Percentiles rank a stretch among this genome's conserved stretches.
Conservation (phyloP, 2,329 filamentous ascomycete genomes). For the Venturia effusa region DNA sequence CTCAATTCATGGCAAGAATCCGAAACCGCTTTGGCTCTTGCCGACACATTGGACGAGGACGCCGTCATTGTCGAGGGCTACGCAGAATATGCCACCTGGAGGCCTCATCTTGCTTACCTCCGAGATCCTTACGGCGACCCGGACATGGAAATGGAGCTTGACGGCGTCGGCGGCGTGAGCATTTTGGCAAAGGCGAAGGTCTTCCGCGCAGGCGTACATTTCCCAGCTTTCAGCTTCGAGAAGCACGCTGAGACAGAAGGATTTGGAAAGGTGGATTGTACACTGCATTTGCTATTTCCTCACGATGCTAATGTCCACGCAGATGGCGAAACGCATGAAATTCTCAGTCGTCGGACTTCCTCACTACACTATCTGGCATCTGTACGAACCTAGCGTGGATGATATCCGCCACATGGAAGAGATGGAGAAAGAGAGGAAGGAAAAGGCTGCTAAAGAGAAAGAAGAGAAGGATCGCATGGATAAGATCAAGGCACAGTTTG, state of each 20-base stretch:
- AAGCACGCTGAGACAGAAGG: slow-evolving; percentile 98
- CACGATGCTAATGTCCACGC: background rate
- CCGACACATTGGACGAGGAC: slow-evolving; percentile 92
- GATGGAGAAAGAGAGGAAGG: slow-evolving; percentile 81
- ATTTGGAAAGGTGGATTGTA: slow-evolving; percentile 74
- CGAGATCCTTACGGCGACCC: slow-evolving; percentile 95
- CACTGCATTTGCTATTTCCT: background rate
- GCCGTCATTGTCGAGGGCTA: slow-evolving; percentile 98
- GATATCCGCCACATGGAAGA: slow-evolving; percentile 98
- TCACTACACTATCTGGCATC: slow-evolving; percentile 98
- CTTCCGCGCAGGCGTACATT: slow-evolving; percentile 90
- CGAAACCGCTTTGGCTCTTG: slow-evolving; percentile 85
- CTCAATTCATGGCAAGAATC: slow-evolving; percentile 99
- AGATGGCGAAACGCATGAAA: slow-evolving; percentile 97
- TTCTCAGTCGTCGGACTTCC: slow-evolving; percentile 92
- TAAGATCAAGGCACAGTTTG: slow-evolving; percentile 72
- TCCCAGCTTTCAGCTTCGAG: slow-evolving; percentile 96
- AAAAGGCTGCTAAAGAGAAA: slow-evolving; percentile 69
- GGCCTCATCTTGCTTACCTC: slow-evolving; percentile 91
- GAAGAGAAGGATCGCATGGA: slow-evolving; percentile 61
- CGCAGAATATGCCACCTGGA: slow-evolving; percentile 96
- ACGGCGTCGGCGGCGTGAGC: slow-evolving; percentile 93
- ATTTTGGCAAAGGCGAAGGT: slow-evolving; percentile 94
- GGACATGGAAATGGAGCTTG: slow-evolving; percentile 99
- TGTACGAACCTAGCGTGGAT: slow-evolving; percentile 97